Base-by-base conservation (phyloP, 768 basidiomycete genomes). In the Rhizopogon vesiculosus region DNA sequence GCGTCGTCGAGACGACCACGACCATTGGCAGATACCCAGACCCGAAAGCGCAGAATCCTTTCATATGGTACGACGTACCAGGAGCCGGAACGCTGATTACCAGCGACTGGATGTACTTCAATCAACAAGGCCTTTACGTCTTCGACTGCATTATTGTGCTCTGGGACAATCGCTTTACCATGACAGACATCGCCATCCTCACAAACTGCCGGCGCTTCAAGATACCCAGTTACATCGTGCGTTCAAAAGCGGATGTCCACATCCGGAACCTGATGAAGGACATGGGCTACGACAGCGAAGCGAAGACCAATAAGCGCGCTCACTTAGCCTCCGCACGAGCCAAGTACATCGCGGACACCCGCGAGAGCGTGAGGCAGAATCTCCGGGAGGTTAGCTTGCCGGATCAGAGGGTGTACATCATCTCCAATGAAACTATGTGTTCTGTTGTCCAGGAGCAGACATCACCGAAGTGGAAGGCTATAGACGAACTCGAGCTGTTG, bases 11-110 rank as follows among this genome's bases (percentile, higher is more conserved):
- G 52, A 65, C 62, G 18, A 67, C 66, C 22, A 38, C 45, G 18
- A 35, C 40, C 25, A 53, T 64, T 31, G 51, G 51, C n/a, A 58
- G 66, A n/a, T 64, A 59, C 50, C 60, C 61, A 19, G 66, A 69
- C 44, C 54, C 64, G 5, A 50, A 58, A 43, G 48, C 56, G 42
- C 50, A 42, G 9, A 46, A 55, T 40, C 59, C 53, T 6, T 54
- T 64, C 50, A 57, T 64, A 41, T 67, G 66, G 67, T 69, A 62
- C 35, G 66, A 69, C 44, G 50, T 69, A 22, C 67, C 67, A 3
- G 67, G 67, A 28, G 66, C 65, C 12, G 62, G 64, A n/a, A 69
- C 67, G 5, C 50, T 62, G 16, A 52, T 45, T 16, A 56, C 62
- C n/a, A 56, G 56, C 38, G 61, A 61, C 28, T 66, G 62, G 63